phyloP scores from a whole-genome alignment of 805 yeast genomes.

The Saturnispora quitensis region DNA sequence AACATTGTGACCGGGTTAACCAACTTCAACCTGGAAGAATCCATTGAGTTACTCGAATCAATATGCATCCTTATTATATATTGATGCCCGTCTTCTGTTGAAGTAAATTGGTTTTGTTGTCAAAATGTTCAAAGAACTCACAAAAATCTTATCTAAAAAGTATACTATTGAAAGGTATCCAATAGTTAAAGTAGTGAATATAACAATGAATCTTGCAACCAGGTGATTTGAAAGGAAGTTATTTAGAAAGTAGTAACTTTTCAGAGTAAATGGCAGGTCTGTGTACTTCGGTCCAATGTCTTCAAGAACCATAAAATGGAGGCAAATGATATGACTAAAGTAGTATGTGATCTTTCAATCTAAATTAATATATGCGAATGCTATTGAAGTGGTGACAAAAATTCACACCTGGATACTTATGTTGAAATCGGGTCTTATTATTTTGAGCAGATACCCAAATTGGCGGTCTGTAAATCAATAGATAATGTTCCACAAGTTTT shows the following conservation, averaged over 20 bases:
- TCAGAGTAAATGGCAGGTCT: neutral
- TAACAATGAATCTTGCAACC: slow-evolving; percentile 3
- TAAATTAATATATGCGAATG: neutral
- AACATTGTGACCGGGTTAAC: slow-evolving; percentile 14
- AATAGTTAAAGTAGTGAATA: slow-evolving; percentile 1
- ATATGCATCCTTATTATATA: slow-evolving; percentile 4
- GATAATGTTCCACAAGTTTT: neutral
- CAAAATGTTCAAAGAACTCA: slow-evolving; percentile 5
- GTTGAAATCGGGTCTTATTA: neutral
- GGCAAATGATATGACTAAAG: neutral
- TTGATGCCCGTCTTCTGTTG: slow-evolving; percentile 13
- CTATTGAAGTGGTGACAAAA: neutral
- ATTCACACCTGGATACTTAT: neutral
- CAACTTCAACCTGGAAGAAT: neutral
- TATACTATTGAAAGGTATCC: slow-evolving; percentile 1
- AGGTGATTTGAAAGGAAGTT: neutral
- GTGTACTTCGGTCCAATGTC: neutral
- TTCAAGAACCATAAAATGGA: neutral
- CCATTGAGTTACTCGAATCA: neutral
- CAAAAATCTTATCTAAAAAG: slow-evolving; percentile 7
- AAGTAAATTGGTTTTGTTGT: slow-evolving; percentile 4
- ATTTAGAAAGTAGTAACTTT: neutral
- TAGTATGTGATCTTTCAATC: neutral
- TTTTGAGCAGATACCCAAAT: neutral
- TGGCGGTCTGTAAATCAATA: too few relatives aligned